These are phyloP conservation scores for Penicillium silybi DNA, from an alignment of 495 filamentous ascomycete genomes.

Conservation along the genomic window DNA sequence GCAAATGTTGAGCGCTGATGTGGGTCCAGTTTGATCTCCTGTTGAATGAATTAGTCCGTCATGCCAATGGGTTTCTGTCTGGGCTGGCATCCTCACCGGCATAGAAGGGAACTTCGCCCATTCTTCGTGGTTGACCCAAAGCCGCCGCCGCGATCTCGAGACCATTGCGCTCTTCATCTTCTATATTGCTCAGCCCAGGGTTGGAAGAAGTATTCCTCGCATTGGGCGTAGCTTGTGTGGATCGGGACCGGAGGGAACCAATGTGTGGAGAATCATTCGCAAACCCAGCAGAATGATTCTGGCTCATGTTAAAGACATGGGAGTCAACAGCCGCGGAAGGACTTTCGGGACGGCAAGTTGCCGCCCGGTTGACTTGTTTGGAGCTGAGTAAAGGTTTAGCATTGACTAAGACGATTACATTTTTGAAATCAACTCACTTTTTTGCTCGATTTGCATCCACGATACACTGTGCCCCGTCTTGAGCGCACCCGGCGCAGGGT, in stretches of 20 bases:
- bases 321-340: not conserved
- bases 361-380: not conserved
- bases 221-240: not conserved
- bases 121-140: slow-evolving; percentile 14
- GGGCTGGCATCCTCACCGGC: slow-evolving; percentile 12
- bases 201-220: not conserved
- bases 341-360: not conserved
- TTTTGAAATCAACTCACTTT: not conserved
- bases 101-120: slow-evolving; percentile 28
- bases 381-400: not conserved
- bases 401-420: not conserved
- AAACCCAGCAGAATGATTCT: not conserved
- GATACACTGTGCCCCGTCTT: slow-evolving; percentile 26
- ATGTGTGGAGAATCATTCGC: not conserved
- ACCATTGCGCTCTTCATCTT: slow-evolving; percentile 26
- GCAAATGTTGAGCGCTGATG: slow-evolving; percentile 21
- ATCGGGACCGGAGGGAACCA: not conserved
- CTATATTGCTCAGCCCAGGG: not conserved
- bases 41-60: not conserved
- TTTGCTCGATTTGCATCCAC: slow-evolving; percentile 14
- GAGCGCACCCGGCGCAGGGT: slow-evolving; percentile 29
- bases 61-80: not conserved
- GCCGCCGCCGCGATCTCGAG: slow-evolving; percentile 28
- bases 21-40: slow-evolving; percentile 25
- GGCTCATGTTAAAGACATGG: not conserved